These are phyloP conservation scores for Hyphochytrium catenoides DNA, from an alignment of 352 stramenopile species.

Conservation along the genomic window DNA sequence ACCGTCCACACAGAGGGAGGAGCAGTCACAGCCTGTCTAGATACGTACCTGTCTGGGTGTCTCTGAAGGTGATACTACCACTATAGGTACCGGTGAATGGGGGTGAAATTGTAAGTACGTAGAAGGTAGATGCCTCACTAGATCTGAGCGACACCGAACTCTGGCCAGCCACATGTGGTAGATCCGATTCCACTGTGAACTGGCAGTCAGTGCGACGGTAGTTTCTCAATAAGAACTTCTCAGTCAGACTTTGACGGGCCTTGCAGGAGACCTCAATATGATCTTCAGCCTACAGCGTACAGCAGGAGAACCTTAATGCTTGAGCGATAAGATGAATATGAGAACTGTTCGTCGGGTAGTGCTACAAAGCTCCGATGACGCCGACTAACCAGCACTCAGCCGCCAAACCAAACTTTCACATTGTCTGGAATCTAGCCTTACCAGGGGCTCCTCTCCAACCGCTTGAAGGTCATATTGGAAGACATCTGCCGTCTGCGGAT, in stretches of 20 bases:
- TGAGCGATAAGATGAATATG: too few species aligned
- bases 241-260: conserved; percentile 45
- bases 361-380: too few species aligned
- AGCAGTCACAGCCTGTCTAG: too few species aligned
- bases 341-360: too few species aligned
- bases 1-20: too few species aligned
- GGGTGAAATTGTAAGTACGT: conserved; percentile 59
- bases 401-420: too few species aligned
- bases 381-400: too few species aligned
- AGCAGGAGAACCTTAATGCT: too few species aligned
- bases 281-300: too few species aligned
- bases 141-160: conserved; percentile 19
- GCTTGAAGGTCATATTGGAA: conserved; percentile 69
- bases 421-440: too few species aligned
- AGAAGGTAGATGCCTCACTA: conserved; percentile 10
- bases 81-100: conserved; percentile 69
- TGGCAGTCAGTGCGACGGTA: conserved; percentile 14
- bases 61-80: conserved; percentile 75
- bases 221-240: conserved; percentile 46
- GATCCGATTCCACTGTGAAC: conserved; percentile 70
- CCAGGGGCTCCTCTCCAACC: conserved; percentile 60
- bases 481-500: conserved; percentile 45
- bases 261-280: conserved; percentile 56
- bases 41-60: conserved; percentile 28
- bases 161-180: conserved; percentile 56